These are phyloP conservation scores for Setomelanomma holmii DNA, from an alignment of 2,329 filamentous ascomycete species.

Conservation along the genomic window DNA sequence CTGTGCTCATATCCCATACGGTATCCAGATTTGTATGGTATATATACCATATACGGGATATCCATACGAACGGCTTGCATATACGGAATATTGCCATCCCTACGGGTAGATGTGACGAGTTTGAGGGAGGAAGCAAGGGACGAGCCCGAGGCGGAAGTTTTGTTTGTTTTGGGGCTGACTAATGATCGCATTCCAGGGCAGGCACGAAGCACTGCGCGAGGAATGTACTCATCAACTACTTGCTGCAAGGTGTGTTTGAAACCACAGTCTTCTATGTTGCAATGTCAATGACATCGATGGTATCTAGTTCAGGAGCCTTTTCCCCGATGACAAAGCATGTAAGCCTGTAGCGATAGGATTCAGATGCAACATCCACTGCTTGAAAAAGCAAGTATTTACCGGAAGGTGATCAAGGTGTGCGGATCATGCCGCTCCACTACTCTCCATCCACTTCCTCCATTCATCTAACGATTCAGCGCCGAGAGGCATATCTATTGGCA, in stretches of 20 bases:
- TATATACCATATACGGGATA: no score
- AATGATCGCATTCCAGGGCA: background rate
- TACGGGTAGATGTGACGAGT: background rate
- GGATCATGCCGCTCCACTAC: background rate
- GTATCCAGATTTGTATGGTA: no score
- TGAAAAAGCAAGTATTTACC: background rate
- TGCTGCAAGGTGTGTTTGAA: background rate
- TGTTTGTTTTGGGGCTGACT: slow-evolving; percentile 2
- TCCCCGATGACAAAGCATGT: background rate
- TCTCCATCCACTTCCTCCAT: slow-evolving; percentile 7
- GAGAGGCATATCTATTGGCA: background rate
- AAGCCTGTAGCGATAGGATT: background rate
- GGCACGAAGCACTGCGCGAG: background rate
- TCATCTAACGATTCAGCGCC: slow-evolving; percentile 2
- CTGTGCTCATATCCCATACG: no score
- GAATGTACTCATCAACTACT: background rate
- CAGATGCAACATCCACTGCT: background rate
- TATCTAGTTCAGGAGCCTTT: background rate
- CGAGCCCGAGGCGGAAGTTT: background rate
- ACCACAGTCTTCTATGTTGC: no score
- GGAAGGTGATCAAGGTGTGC: background rate
- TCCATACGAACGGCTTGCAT: no score
- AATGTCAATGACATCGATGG: background rate
- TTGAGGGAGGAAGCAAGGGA: background rate
- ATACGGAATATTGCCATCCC: no score